Conservation (phyloP, 768 basidiomycete species). For the Hygrophoropsis aurantiaca region DNA sequence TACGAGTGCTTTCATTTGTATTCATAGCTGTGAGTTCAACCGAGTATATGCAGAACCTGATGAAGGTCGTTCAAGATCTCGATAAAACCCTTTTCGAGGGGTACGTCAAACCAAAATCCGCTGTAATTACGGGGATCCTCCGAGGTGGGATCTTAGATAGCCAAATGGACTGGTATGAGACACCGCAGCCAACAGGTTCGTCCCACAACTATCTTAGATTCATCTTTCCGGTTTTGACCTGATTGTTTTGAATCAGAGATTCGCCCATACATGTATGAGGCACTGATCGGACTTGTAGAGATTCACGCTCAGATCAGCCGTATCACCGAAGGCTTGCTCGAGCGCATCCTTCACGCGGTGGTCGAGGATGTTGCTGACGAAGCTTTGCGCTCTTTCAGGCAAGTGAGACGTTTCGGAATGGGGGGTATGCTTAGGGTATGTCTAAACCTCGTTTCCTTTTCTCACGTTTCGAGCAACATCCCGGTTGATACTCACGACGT, state of each 20-base stretch:
- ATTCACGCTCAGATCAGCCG: slow-evolving; percentile 89
- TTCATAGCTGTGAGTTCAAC: slow-evolving; percentile 8
- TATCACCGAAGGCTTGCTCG: slow-evolving; percentile 75
- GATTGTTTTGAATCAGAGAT: slow-evolving; percentile 67
- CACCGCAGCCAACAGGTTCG: slow-evolving; percentile 86
- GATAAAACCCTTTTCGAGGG: slow-evolving; percentile 89
- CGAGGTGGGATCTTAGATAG: slow-evolving; percentile 77
- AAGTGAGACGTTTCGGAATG: slow-evolving; percentile 92
- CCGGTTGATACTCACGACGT: not conserved
- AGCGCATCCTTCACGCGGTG: slow-evolving; percentile 77
- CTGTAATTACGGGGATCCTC: slow-evolving; percentile 63
- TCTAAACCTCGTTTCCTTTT: slow-evolving; percentile 17
- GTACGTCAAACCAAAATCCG: slow-evolving; percentile 81
- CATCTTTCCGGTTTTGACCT: slow-evolving; percentile 8
- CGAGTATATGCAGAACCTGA: slow-evolving; percentile 51
- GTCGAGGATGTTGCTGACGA: slow-evolving; percentile 84
- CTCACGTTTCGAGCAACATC: not conserved
- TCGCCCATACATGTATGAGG: slow-evolving; percentile 90
- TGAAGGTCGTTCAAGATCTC: slow-evolving; percentile 76
- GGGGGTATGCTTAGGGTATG: slow-evolving; percentile 96
- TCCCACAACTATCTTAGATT: slow-evolving; percentile 3
- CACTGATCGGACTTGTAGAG: slow-evolving; percentile 83
- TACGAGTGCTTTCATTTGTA: slow-evolving; percentile 28
- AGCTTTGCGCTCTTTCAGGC: slow-evolving; percentile 81
- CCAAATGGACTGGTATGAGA: slow-evolving; percentile 92